Percentiles rank a stretch among this genome's conserved stretches.
These are phyloP conservation scores for Helianthus tuberosus DNA, from an alignment of 129 eudicot genomes.

Conservation along the genomic window DNA sequence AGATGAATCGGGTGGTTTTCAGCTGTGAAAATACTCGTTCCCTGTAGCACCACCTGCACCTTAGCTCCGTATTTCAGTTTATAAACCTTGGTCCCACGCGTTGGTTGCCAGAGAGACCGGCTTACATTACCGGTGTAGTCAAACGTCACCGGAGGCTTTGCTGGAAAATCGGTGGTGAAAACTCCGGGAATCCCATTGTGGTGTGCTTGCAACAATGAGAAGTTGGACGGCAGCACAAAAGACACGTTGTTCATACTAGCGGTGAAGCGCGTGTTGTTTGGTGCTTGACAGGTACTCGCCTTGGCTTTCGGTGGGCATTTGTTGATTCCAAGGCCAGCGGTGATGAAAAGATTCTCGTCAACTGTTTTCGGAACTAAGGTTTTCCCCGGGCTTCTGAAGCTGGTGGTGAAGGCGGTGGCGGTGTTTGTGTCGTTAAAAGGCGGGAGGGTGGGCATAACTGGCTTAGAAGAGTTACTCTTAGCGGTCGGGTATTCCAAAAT, in stretches of 20 bases:
- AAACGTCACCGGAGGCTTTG: constrained; percentile 62
- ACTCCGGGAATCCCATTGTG: constrained; percentile 70
- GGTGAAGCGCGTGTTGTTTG: constrained; percentile 85
- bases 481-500: constrained; percentile 72
- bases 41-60: constrained; percentile 82
- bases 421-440: constrained; percentile 82
- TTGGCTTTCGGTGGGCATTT: constrained; percentile 62
- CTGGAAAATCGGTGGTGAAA: constrained; percentile 79
- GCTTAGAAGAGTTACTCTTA: constrained; percentile 44
- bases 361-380: constrained; percentile 59
- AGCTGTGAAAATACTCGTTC: constrained; percentile 73
- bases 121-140: constrained; percentile 90
- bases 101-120: constrained; percentile 79
- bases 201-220: constrained; percentile 83
- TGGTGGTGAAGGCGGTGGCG: constrained; percentile 70
- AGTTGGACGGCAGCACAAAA: constrained; percentile 72
- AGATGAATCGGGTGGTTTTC: constrained; percentile 97
- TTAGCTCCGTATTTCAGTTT: constrained; percentile 65
- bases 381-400: constrained; percentile 60
- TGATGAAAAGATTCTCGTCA: constrained; percentile 68
- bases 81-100: constrained; percentile 61
- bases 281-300: constrained; percentile 68
- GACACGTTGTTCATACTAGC: constrained; percentile 96
- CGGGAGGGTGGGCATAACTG: constrained; percentile 69
- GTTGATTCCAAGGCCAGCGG: constrained; percentile 76